Conservation (phyloP, 164 flowering plant genomes). For the Kingdonia uniflora region DNA sequence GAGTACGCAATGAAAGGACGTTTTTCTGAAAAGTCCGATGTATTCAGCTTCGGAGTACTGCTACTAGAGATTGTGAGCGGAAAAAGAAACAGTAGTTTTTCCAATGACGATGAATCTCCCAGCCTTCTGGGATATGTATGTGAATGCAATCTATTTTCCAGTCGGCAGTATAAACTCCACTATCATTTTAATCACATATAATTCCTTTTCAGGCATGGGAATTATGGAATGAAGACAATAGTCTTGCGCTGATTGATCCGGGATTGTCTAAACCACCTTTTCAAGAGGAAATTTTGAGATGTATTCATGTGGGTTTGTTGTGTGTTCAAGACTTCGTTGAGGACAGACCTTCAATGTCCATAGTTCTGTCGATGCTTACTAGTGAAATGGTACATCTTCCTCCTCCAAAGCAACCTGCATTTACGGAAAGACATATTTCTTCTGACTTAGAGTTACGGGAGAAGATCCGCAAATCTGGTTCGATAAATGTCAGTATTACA, state of each 20-base stretch:
- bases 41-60: too few species aligned
- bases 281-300: slow-evolving; percentile 1
- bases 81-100: too few species aligned
- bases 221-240: slow-evolving; percentile 11
- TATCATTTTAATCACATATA: not conserved
- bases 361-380: slow-evolving; percentile 12
- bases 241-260: not conserved
- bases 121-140: slow-evolving; percentile 15
- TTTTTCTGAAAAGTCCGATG: too few species aligned
- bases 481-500: not conserved
- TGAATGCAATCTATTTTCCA: not conserved
- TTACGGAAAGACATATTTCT: not conserved
- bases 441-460: not conserved
- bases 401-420: slow-evolving; percentile 12
- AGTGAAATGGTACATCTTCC: slow-evolving; percentile 9
- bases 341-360: slow-evolving; percentile 18
- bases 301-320: slow-evolving; percentile 13
- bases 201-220: slow-evolving; percentile 10
- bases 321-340: slow-evolving; percentile 13
- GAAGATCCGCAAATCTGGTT: not conserved
- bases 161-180: not conserved
- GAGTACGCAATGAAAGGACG: too few species aligned
- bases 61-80: too few species aligned
- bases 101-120: too few species aligned
- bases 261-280: not conserved